Evolutionary conservation across 768 basidiomycete genomes (phyloP), one percentile per base, ranked within the genome.

Genomic region (Grammothele lineata): DNA sequence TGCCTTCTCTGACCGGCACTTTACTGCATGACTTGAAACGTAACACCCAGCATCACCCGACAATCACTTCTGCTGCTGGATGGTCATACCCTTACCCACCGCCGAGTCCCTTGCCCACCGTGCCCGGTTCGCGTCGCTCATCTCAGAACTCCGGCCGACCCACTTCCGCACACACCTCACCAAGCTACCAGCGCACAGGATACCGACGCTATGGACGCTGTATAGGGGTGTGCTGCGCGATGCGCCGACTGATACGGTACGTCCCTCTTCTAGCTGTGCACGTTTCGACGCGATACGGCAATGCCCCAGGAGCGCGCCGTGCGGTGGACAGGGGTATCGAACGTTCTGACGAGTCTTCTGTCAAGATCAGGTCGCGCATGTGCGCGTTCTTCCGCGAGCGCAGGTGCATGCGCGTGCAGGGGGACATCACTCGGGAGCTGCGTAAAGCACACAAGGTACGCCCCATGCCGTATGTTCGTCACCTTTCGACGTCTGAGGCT

Each of bases 141-240:
- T 89, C 14, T 75, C 81, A 4, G 70, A 78, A 35, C 63, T 88
- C 1, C 73, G 76, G 25, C 79, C 83, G 24, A 68, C 80, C 5
- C 72, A 80, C 10, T 79, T 85, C 8, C 70, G 73, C 18, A 71
- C 77, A 3, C 81, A 85, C 3, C 87, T 91, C 57, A 90, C 74
- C 58, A 61, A 76, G 40, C 80, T 91, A 22, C 70, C 73, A 0
- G 83, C 82, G 0, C 92, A 94, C 62, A 77, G 83, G 18, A 65
- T 83, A 22, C 90, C 92, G 3, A 91, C 88, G 0, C 62, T 86
- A 56, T 89, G 87, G 85, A 64, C 71, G 0, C 67, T 93, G 4
- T 94, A 92, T 62, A 75, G 89, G 18, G 78, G 80, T 3, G 71
- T 94, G 12, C 64, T 88, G 39, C 67, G 72, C 23, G 57, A 73